These are phyloP conservation scores for Quercus lobata DNA, from an alignment of 331 rosid genomes.

Conservation along the genomic window DNA sequence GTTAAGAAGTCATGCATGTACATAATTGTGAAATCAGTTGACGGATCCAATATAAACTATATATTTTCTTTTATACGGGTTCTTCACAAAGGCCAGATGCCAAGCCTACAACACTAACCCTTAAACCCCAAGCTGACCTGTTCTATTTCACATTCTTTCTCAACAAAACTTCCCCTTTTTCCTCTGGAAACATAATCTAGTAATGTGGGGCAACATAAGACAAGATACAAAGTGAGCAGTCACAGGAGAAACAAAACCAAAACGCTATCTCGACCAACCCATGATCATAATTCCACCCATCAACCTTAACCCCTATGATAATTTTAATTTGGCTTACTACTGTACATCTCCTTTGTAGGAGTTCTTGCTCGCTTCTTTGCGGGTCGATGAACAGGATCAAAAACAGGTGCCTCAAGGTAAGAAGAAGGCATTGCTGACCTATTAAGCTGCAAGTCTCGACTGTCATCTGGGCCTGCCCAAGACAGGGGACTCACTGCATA, in stretches of 20 bases:
- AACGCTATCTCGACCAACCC: background rate
- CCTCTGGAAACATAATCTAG: background rate
- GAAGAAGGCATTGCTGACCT: slow-evolving; percentile 15
- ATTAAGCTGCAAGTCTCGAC: slow-evolving; percentile 5
- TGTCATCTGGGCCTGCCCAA: slow-evolving; percentile 47
- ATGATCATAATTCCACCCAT: background rate
- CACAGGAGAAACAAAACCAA: background rate
- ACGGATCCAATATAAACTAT: background rate
- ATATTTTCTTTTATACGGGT: background rate
- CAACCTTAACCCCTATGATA: slow-evolving; percentile 4
- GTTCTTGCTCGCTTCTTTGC: slow-evolving; percentile 51
- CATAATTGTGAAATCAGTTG: background rate
- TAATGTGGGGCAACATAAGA: background rate
- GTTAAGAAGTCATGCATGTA: background rate
- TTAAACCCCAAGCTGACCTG: background rate
- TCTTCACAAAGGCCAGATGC: background rate
- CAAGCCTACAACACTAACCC: background rate
- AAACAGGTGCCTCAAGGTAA: slow-evolving; percentile 14
- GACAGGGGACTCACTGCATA: slow-evolving; percentile 61
- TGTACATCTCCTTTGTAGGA: slow-evolving; percentile 14
- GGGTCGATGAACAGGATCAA: slow-evolving; percentile 37
- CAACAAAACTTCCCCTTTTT: background rate
- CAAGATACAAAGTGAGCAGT: background rate
- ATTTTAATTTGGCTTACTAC: background rate
- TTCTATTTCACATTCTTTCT: background rate